Evolutionary conservation across 176 grass and related monocot genomes (phyloP), one percentile per base, ranked within the genome.

Genomic region (Carex parvula): DNA sequence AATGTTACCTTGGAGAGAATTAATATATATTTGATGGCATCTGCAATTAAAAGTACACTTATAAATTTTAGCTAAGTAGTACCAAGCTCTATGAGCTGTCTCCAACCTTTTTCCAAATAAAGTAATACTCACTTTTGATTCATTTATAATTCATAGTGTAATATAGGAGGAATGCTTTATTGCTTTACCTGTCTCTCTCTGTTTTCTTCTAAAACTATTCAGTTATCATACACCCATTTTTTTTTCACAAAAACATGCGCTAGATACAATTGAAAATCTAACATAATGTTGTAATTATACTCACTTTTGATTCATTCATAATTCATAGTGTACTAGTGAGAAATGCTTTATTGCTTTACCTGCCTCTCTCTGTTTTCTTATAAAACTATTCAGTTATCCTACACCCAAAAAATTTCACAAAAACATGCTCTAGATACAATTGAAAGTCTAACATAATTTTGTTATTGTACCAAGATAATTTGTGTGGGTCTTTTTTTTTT

Each of bases 1-100:
- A 75, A 54, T 54, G 2, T 53, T 74, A 74, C 70, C 2, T 52
- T 1, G 0, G n/a, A 76, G 10, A 29, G 33, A 41, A 42, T 2
- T 74, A 22, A 52, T 75, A 75, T 76, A 13, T 75, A 75, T 54
- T 76, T 13, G 5, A 29, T 76, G 72, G 55, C 39, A 26, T 26
- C 44, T 76, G 72, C 46, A 54, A 54, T 55, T 24, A 2, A 50
- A 56, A 77, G 73, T 77, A 77, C 73, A 77, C 22, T 32, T 56
- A 77, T 77, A 55, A 77, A 77, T 77, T 32, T 56, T 77, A 77
- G 73, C 48, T 12, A 77, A 77, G 56, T 77, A 32, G 52, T 77
- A 77, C 73, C 50, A 77, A 54, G 52, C 73, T 77, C 21, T 77
- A 77, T 77, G 46, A 77, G 73, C 73, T 77, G 73, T 77, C 73